A percentile compares a stretch with the other conserved stretches of the same genome.
These are phyloP conservation scores for Pythium dissimile DNA, from an alignment of 352 stramenopile genomes.

Conservation along the genomic window DNA sequence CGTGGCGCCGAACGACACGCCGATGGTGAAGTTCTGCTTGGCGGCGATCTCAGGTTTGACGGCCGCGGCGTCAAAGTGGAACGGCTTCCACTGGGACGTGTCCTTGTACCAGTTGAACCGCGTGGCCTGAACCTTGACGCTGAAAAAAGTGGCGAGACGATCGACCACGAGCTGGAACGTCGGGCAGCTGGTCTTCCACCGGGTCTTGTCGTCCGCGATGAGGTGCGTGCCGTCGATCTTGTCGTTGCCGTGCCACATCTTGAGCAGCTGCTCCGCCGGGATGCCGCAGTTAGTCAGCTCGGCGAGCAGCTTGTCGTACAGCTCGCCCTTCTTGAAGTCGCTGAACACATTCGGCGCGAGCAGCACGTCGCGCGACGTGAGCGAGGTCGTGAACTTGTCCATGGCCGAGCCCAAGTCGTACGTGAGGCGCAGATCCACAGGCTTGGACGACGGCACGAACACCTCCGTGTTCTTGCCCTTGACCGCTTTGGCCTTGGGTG, in stretches of 20 bases:
- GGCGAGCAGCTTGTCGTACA: slow-evolving; percentile 62
- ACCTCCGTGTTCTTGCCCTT: slow-evolving; percentile 79
- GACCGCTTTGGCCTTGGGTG: slow-evolving; percentile 34
- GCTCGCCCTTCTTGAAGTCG: slow-evolving; percentile 67
- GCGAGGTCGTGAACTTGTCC: slow-evolving; percentile 53
- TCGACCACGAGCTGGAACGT: slow-evolving; percentile 82
- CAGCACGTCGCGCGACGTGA: slow-evolving; percentile 62
- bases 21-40: slow-evolving; percentile 95
- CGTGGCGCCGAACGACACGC: slow-evolving; percentile 90
- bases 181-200: slow-evolving; percentile 70
- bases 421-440: slow-evolving; percentile 67
- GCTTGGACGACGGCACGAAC: slow-evolving; percentile 64
- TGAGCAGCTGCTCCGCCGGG: slow-evolving; percentile 59
- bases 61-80: slow-evolving; percentile 92
- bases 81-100: slow-evolving; percentile 91
- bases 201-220: slow-evolving; percentile 88
- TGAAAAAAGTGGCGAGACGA: slow-evolving; percentile 86
- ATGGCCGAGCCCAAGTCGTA: slow-evolving; percentile 55
- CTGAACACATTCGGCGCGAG: slow-evolving; percentile 71
- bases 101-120: slow-evolving; percentile 96
- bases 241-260: slow-evolving; percentile 82
- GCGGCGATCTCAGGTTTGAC: slow-evolving; percentile 91
- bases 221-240: slow-evolving; percentile 93
- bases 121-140: slow-evolving; percentile 84
- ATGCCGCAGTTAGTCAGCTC: slow-evolving; percentile 70